Evolutionary conservation across 2,329 filamentous ascomycete genomes (phyloP), one percentile per base, ranked within the genome.

Genomic region (Venturia effusa): DNA sequence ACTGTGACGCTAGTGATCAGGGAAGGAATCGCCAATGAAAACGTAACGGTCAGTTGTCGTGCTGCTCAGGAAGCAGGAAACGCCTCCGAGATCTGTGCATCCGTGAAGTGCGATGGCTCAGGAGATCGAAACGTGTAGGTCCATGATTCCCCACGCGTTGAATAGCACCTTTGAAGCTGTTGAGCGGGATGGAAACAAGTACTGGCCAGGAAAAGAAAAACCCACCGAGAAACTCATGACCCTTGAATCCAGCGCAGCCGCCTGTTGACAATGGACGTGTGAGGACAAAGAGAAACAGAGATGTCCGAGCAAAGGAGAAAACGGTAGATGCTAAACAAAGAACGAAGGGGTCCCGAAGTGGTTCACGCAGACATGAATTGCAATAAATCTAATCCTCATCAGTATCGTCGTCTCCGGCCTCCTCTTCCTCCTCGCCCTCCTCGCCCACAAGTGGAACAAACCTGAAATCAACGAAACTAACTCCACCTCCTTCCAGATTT

Each of bases 401-500:
- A 10, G n/a, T 32, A 5, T 59, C 61, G 19, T 63, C 22, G 17
- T 57, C 61, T 17, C 45, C 51, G 24, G 60, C 43, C 24, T 41
- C 48, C 13, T 59, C 55, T 22, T 61, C 62, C n/a, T 64, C 62
- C n/a, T 64, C 54, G 8, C 39, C 77, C 34, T 85, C 86, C 51
- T 88, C 83, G 19, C 82, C 80, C 63, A 86, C 79, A 64, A 87
- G 87, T 19, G 90, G 90, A 64, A 95, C 87, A 71, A 94, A 90
- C 24, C 88, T 81, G 74, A 93, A 95, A 74, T 94, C 89, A 30
- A 94, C 81, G 75, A 93, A 95, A 69, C 86, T 89, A 45, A 86
- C 79, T 4, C 64, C 43, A 30, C 81, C 80, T 5, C 83, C 82
- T 7, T 83, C 83, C 66, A 94, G 90, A 51, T 92, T 81, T 72